Base-by-base conservation (phyloP, 1,284 basidiomycete species). In the Malassezia japonica region DNA sequence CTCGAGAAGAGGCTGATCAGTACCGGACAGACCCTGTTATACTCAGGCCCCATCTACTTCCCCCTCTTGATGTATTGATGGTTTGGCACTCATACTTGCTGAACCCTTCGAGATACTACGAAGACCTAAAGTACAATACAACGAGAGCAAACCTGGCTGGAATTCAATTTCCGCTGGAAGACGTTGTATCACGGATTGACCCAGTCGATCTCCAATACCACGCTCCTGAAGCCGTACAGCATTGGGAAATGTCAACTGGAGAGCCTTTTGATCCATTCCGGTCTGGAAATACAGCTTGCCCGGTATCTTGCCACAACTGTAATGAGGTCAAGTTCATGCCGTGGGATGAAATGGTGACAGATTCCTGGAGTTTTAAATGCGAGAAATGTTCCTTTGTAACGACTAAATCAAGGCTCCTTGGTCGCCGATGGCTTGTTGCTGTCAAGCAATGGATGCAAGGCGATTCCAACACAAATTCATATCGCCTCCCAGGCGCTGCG, bases 1-100 rank as follows among this genome's bases (percentile, higher is more conserved):
- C 48, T 31, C 35, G 28, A 34, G 37, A 21, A 20, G 38, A 16
- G 29, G 36, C 37, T 32, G 31, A 23, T 4, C 32, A 42, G 8
- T 18, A 23, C 15, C 12, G 21, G n/a, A 36, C n/a, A 6, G 16
- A 21, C 13, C 35, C 35, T 4, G 8, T 36, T 3, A 5, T 20
- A 3, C 4, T 25, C 12, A 35, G 56, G 1, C 35, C 53, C 27
- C 45, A 51, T 21, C 45, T 53, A 1, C 48, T 67, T 6, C 64
- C 64, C 4, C 64, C 62, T 10, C 27, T 67, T 44, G 62, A 67
- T 29, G 62, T 67, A 4, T 49, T 52, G 4, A 54, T 67, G 32
- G 44, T 67, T 45, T 64, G 62, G 20, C 64, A 64, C 28, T 33
- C 55, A 7, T 65, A 61, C 24, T 49, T 57, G 34, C 56, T 64